Base-by-base conservation (phyloP, 2,329 filamentous ascomycete genomes). In the Pezicula neosporulosa region DNA sequence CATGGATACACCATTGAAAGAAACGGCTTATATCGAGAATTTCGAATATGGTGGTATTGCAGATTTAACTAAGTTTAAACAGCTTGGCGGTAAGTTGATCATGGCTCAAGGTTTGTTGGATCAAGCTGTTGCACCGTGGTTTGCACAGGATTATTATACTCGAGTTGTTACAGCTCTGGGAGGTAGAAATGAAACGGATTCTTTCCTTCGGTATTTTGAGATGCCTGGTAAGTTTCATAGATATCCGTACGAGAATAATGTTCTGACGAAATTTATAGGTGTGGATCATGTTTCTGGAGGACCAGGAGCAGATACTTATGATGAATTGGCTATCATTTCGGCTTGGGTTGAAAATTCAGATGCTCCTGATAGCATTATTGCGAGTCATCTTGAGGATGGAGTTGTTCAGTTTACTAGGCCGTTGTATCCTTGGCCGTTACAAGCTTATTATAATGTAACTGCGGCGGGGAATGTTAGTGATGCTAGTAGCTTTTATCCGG, bases 1-100 rank as follows among this genome's bases (percentile, higher is more conserved):
- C 27, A 46, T 46, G 44, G 44, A 46, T 16, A 46, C 44, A 9
- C 44, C 44, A 16, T 28, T 48, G 6, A 19, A 18, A 9, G 45
- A 38, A 16, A 38, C 45, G 33, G 30, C 33, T 7, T 24, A 36
- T 24, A 39, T 48, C 9, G 45, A 48, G 18, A 38, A 36, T 15
- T 24, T 48, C 33, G 45, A 48, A 18, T 48, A 48, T 28, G 44
- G 44, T 8, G 44, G 44, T 13, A 46, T 28, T 46, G 44, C 44
- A 13, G 44, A 46, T 18, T 19, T 46, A 10, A 27, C 10, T 27
- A 33, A 28, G 18, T 46, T 46, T 18, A n/a, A n/a, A 33, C 44
- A 46, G 33, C n/a, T 46, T 1, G 44, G 44, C 2, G 44, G 44
- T n/a, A 46, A 46, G 27, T 18, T 46, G 24, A 33, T 46, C 3